A percentile compares a stretch with the other conserved stretches of the same genome.
These are phyloP conservation scores for Strobilomyces confusus DNA, from an alignment of 768 basidiomycete species.

Conservation along the genomic window DNA sequence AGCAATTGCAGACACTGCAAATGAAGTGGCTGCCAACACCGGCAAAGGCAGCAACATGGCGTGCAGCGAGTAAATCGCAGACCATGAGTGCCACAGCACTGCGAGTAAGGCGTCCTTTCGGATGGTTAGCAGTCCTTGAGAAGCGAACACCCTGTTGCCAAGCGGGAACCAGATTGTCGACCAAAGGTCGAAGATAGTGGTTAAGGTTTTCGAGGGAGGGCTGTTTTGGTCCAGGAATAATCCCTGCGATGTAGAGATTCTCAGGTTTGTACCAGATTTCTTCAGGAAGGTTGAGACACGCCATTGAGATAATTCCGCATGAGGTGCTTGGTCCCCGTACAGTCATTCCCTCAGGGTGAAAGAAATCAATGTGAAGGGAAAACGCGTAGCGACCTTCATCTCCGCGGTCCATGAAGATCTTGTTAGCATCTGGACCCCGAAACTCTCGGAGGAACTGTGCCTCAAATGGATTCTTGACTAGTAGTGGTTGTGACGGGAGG, in stretches of 20 bases:
- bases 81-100: constrained; percentile 28
- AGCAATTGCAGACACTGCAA: constrained; percentile 31
- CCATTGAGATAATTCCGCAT: background rate
- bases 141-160: constrained; percentile 32
- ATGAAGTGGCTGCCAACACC: constrained; percentile 19
- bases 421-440: background rate
- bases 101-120: constrained; percentile 17
- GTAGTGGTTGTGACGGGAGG: too few species aligned
- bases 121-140: constrained; percentile 12
- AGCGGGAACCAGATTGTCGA: constrained; percentile 28
- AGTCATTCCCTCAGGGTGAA: background rate
- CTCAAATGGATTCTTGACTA: background rate
- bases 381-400: background rate
- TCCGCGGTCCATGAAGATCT: background rate
- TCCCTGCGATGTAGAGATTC: background rate
- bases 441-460: background rate
- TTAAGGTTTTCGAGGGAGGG: background rate
- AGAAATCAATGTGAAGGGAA: background rate
- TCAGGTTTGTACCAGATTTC: background rate
- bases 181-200: constrained; percentile 30
- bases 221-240: constrained; percentile 1
- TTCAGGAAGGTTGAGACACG: background rate
- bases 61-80: constrained; percentile 36
- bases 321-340: background rate
- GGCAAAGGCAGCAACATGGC: constrained; percentile 19